phyloP scores from a whole-genome alignment of 176 grass and related monocot species.

The Carex cristatella region DNA sequence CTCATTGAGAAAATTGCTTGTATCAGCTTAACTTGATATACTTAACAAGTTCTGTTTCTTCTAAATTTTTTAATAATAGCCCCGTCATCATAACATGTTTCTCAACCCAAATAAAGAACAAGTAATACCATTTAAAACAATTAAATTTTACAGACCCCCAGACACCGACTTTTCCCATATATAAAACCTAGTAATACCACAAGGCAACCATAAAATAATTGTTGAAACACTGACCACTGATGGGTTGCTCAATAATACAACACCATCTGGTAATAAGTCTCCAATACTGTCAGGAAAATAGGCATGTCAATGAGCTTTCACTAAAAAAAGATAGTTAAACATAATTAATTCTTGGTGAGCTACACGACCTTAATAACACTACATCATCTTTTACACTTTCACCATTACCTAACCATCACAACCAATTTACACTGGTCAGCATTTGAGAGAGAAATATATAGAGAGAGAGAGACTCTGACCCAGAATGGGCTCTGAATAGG shows the following conservation, averaged over 20 bases:
- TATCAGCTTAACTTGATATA: background rate
- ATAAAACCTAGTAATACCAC: background rate
- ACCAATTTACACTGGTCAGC: constrained; percentile 14
- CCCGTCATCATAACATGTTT: background rate
- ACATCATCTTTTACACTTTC: constrained; percentile 2
- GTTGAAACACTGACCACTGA: background rate
- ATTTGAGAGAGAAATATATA: background rate
- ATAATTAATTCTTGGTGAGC: background rate
- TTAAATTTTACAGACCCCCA: background rate
- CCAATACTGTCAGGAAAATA: background rate
- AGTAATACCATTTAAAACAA: background rate
- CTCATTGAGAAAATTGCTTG: background rate
- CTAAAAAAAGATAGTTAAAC: background rate
- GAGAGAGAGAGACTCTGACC: constrained; percentile 1
- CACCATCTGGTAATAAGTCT: background rate
- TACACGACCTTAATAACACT: background rate
- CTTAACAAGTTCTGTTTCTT: too few relatives aligned
- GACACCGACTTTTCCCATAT: background rate
- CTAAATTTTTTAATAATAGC: too few relatives aligned
- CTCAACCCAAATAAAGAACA: background rate
- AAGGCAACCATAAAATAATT: background rate
- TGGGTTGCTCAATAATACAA: background rate
- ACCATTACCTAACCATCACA: background rate
- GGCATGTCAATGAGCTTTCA: background rate
- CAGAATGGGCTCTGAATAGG: background rate